Conservation (phyloP, 345 rosid genomes). For the Anacardium occidentale region DNA sequence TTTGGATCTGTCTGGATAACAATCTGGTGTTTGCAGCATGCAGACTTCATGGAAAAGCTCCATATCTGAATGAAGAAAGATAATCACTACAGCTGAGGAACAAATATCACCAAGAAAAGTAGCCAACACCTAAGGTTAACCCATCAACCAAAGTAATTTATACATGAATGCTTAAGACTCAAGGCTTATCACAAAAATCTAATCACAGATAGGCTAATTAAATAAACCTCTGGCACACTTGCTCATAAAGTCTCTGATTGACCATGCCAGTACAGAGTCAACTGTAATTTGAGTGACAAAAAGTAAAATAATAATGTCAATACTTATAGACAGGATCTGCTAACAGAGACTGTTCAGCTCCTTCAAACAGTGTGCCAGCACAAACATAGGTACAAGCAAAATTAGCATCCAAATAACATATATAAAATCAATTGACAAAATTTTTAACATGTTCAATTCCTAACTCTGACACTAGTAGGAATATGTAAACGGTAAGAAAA, state of each 20-base stretch:
- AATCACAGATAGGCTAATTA: too few species aligned
- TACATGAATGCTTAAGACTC: background rate
- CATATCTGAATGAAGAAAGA: conserved; percentile 64
- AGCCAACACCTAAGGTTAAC: background rate
- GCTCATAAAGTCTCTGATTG: background rate
- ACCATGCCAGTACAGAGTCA: background rate
- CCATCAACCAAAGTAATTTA: background rate
- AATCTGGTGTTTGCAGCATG: conserved; percentile 92
- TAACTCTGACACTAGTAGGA: background rate
- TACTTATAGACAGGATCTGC: background rate
- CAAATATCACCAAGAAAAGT: background rate
- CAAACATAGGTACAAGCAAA: too few species aligned
- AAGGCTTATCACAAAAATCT: too few species aligned
- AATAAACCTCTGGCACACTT: background rate
- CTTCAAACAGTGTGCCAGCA: background rate
- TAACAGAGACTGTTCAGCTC: background rate
- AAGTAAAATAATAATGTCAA: background rate
- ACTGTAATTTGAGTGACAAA: background rate
- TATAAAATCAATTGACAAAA: background rate
- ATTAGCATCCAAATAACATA: background rate
- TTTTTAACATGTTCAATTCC: conserved; percentile 2
- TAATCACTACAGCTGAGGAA: conserved; percentile 8
- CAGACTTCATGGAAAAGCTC: conserved; percentile 93
- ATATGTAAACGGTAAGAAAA: conserved; percentile 6
- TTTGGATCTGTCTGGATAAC: conserved; percentile 97